These are phyloP conservation scores for Eimeria praecox DNA, from an alignment of 169 alveolate species.

Conservation along the genomic window DNA sequence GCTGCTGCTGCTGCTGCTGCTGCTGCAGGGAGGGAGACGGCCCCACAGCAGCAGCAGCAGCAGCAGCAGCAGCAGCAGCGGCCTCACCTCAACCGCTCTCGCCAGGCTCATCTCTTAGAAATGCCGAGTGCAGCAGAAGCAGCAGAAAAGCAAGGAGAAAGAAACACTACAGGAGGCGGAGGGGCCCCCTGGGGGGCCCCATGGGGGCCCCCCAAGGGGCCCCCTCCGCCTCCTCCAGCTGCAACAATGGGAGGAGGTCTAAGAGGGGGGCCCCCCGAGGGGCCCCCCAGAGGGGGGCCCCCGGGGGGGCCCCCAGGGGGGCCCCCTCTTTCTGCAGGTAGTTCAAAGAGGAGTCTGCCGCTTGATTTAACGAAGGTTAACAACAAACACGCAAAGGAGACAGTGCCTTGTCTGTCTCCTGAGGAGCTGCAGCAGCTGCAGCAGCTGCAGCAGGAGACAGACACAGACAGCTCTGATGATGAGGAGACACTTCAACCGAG, in stretches of 20 bases:
- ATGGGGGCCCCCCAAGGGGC: too few species aligned
- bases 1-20: conserved; percentile 12
- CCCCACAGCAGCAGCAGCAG: too few species aligned
- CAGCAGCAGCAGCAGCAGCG: background rate
- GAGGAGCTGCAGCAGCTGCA: conserved; percentile 44
- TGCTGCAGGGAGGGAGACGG: background rate
- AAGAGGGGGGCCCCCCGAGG: too few species aligned
- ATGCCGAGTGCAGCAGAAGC: background rate
- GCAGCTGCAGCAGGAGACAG: background rate
- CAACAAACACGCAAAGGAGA: conserved; percentile 17
- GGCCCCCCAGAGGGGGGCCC: too few species aligned
- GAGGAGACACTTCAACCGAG: too few species aligned
- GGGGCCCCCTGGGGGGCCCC: too few species aligned
- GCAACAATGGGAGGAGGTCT: too few species aligned
- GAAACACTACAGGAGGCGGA: background rate
- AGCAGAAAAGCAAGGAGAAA: background rate
- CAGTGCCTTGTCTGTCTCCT: conserved; percentile 64
- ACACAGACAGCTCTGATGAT: background rate
- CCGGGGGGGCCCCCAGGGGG: too few species aligned
- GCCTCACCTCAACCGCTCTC: background rate
- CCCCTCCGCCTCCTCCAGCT: too few species aligned
- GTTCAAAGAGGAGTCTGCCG: too few species aligned
- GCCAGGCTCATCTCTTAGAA: background rate
- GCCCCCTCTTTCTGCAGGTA: too few species aligned
- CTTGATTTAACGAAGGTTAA: conserved; percentile 57